Conservation (phyloP, 2,329 filamentous ascomycete genomes). For the Exophiala spinifera region DNA sequence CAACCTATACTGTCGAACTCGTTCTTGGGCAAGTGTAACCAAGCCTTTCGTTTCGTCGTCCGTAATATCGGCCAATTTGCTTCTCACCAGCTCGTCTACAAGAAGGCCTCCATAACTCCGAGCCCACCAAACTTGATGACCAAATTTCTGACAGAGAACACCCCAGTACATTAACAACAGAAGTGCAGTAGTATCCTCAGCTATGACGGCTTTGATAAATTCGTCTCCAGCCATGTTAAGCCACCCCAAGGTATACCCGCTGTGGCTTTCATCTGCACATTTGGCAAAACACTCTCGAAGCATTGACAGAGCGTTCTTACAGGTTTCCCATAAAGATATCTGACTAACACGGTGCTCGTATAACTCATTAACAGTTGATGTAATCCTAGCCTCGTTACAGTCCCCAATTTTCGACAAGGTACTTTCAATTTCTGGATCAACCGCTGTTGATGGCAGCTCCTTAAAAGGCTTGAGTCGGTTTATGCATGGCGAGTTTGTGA, state of each 20-base stretch:
- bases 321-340: slow-evolving; percentile 14
- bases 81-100: slow-evolving; percentile 18
- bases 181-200: slow-evolving; percentile 17
- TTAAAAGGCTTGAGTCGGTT: slow-evolving; percentile 16
- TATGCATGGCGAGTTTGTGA: slow-evolving; percentile 17
- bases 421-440: slow-evolving; percentile 5
- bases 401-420: slow-evolving; percentile 10
- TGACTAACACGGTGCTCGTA: slow-evolving; percentile 12
- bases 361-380: neutral
- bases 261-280: slow-evolving; percentile 13
- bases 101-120: slow-evolving; percentile 17
- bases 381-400: slow-evolving; percentile 17
- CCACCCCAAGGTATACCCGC: slow-evolving; percentile 20
- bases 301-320: slow-evolving; percentile 17
- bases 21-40: neutral
- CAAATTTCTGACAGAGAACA: slow-evolving; percentile 17
- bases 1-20: neutral
- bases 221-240: slow-evolving; percentile 25
- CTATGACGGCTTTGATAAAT: slow-evolving; percentile 19
- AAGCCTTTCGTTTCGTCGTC: neutral
- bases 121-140: slow-evolving; percentile 23
- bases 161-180: slow-evolving; percentile 27
- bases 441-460: slow-evolving; percentile 6
- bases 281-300: slow-evolving; percentile 18
- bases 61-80: neutral